Percentiles rank a stretch among this genome's conserved stretches.
phyloP scores from a whole-genome alignment of 352 stramenopile species.

The Thalassiosira sp. region DNA sequence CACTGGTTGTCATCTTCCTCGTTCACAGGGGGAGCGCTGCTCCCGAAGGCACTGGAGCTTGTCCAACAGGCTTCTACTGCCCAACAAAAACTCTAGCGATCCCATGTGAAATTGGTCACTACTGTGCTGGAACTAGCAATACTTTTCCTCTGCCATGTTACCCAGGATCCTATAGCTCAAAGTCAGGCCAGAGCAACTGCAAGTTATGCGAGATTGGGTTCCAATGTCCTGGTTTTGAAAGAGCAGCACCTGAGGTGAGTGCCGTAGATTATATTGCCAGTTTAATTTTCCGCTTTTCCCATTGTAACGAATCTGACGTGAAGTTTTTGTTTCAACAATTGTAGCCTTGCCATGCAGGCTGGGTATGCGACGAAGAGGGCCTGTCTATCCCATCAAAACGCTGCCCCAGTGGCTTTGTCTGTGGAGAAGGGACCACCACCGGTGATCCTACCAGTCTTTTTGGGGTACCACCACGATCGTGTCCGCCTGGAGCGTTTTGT shows the following conservation, averaged over 20 bases:
- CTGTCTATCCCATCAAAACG: constrained; percentile 89
- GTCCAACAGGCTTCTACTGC: constrained; percentile 94
- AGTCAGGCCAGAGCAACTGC: constrained; percentile 88
- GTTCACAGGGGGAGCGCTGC: constrained; percentile 48
- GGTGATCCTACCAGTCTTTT: constrained; percentile 87
- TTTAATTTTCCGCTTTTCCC: not conserved
- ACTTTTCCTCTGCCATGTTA: constrained; percentile 89
- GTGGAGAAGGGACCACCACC: constrained; percentile 89
- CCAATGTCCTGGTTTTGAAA: constrained; percentile 86
- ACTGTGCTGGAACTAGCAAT: constrained; percentile 94
- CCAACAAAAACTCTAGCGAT: constrained; percentile 88
- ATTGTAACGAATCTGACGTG: constrained; percentile 47
- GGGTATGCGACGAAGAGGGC: constrained; percentile 92
- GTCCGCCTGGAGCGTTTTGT: constrained; percentile 92
- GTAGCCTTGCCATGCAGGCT: constrained; percentile 90
- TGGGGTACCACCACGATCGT: constrained; percentile 84
- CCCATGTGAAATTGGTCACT: constrained; percentile 89
- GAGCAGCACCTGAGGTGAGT: constrained; percentile 37
- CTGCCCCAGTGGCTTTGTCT: constrained; percentile 94
- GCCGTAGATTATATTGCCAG: not conserved
- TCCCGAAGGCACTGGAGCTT: constrained; percentile 92
- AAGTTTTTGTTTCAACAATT: constrained; percentile 80
- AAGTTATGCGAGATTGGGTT: constrained; percentile 92
- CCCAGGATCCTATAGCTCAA: constrained; percentile 92
- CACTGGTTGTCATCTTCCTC: constrained; percentile 28